These are phyloP conservation scores for Hebeloma cylindrosporum DNA, from an alignment of 768 basidiomycete genomes.

Conservation along the genomic window DNA sequence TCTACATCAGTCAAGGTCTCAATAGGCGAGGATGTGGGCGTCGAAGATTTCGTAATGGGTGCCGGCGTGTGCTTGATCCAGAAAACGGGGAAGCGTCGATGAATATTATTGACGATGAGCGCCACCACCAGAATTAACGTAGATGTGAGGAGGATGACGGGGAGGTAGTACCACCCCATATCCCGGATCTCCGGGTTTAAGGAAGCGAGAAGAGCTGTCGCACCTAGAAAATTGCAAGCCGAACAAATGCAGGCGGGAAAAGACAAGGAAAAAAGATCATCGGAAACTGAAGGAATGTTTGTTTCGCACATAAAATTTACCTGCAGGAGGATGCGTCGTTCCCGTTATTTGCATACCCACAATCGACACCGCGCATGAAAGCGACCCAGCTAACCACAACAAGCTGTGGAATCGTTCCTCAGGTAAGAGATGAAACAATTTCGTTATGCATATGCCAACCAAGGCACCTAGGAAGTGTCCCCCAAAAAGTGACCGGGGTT, in stretches of 20 bases:
- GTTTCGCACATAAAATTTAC: too few species aligned
- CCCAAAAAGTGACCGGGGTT: constrained; percentile 50
- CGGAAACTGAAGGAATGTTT: not conserved
- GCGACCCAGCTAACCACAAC: constrained; percentile 48
- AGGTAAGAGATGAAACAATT: constrained; percentile 47
- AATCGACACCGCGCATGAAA: constrained; percentile 42
- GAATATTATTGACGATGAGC: constrained; percentile 50
- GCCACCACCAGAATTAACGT: constrained; percentile 44
- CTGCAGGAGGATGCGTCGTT: constrained; percentile 57
- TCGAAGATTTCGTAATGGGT: not conserved
- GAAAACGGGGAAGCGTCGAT: constrained; percentile 48
- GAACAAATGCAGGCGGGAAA: not conserved
- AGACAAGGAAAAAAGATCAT: not conserved
- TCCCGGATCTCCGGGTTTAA: constrained; percentile 39
- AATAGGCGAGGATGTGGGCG: not conserved
- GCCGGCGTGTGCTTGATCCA: constrained; percentile 37
- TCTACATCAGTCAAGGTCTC: too few species aligned
- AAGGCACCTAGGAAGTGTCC: constrained; percentile 54
- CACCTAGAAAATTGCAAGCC: too few species aligned
- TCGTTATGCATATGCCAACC: constrained; percentile 49
- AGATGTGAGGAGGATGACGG: constrained; percentile 50
- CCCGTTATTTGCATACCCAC: constrained; percentile 53
- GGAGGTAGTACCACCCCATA: constrained; percentile 56
- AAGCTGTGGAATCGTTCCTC: constrained; percentile 43
- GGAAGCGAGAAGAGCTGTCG: constrained; percentile 52